Percentiles rank a stretch among this genome's conserved stretches.
These are phyloP conservation scores for Ceratobasidium sp. DNA, from an alignment of 1,284 basidiomycete species.

Conservation along the genomic window DNA sequence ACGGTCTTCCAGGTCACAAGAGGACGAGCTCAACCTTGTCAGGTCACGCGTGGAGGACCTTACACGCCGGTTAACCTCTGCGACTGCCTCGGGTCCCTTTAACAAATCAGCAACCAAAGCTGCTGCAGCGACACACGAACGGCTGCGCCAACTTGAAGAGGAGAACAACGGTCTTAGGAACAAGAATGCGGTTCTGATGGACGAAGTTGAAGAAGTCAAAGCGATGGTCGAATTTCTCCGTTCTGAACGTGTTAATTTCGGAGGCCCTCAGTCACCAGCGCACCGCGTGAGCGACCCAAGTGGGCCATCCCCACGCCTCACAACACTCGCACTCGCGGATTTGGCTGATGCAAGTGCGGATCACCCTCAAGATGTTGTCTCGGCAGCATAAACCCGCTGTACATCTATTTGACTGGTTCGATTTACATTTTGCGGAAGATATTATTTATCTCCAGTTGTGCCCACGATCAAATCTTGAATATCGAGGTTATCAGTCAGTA, in stretches of 20 bases:
- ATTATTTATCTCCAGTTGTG: background rate
- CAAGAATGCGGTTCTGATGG: slow-evolving; percentile 47
- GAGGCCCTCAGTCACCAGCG: slow-evolving; percentile 24
- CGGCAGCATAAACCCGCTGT: slow-evolving; percentile 13
- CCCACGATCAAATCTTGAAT: too few relatives aligned
- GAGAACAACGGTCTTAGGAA: slow-evolving; percentile 43
- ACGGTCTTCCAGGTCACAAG: slow-evolving; percentile 25
- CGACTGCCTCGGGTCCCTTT: slow-evolving; percentile 24
- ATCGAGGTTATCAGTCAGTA: background rate
- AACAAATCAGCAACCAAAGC: slow-evolving; percentile 34
- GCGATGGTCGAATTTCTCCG: slow-evolving; percentile 48
- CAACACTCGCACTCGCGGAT: slow-evolving; percentile 30
- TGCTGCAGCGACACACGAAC: slow-evolving; percentile 42
- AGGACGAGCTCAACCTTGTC: slow-evolving; percentile 32
- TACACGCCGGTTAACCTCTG: slow-evolving; percentile 32
- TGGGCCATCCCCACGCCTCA: slow-evolving; percentile 31
- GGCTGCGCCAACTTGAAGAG: slow-evolving; percentile 44
- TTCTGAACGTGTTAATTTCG: slow-evolving; percentile 41
- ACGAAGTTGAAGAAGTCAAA: slow-evolving; percentile 48
- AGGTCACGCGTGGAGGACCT: slow-evolving; percentile 17
- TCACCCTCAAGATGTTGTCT: slow-evolving; percentile 10
- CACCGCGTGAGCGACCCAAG: slow-evolving; percentile 36
- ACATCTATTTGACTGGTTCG: background rate
- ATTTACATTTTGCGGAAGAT: background rate
- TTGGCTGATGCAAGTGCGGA: slow-evolving; percentile 33